Evolutionary conservation across 2,329 filamentous ascomycete species (phyloP), one percentile per base, ranked within the genome.

Genomic region (Aspergillus pseudonomiae): DNA sequence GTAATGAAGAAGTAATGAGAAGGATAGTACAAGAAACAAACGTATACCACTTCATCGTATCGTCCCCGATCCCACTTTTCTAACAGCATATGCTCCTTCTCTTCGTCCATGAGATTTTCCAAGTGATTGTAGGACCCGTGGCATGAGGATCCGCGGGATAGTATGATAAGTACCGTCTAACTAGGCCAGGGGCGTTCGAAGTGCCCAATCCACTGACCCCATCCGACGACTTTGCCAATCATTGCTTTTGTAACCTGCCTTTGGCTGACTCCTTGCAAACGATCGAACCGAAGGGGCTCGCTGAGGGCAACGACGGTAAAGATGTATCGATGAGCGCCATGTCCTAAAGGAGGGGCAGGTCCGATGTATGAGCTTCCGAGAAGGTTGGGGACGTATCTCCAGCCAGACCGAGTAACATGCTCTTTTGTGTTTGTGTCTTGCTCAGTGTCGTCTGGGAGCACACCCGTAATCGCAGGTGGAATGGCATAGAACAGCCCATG

Each of bases 281-380:
- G 19, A 2, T 64, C 63, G 14, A 74, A 68, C 3, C 69, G 62
- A 7, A 77, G 57, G 4, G 59, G 55, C 32, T 70, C 68, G 6
- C 68, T 68, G 34, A 78, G 68, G 6, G 74, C 74, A 5, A 77
- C 62, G 12, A 77, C 66, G 10, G 74, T 72, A 58, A 70, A 77
- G 21, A 76, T 65, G 54, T 77, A 78, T 10, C 74, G 71, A 64
- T 78, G 76, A 6, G 50, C 48, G 14, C 75, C 75, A 43, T 78
- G 74, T 0, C 73, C 75, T 30, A 71, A 64, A 7, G 73, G 69
- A 6, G 75, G 69, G 12, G 63, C 68, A 9, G 75, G 72, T 7
- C 70, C 70, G 4, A 65, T 56, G 50, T 77, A 78, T 1, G 74
- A 58, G 1, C 54, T 61, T 1, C 69, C 67, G 10, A 63, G 63